Base-by-base conservation (phyloP, 306 rosid genomes). In the Herpetospermum pedunculosum region DNA sequence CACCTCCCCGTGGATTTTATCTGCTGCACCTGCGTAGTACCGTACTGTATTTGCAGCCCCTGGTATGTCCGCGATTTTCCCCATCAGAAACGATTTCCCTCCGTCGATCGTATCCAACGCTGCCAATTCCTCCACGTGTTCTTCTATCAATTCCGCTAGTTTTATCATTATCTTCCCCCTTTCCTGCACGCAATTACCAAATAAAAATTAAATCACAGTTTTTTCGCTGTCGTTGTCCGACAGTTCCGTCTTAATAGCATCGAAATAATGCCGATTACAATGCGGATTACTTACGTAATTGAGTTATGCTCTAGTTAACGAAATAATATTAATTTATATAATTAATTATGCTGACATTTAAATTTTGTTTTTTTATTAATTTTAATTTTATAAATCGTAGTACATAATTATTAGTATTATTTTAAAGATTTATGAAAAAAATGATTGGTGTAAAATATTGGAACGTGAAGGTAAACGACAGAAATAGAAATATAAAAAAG, bases 1-100 rank as follows among this genome's bases (percentile, higher is more conserved):
- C 0, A 86, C 91, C 47, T 86, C 82, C 1, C 98, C 98, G 3
- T 92, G 97, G 46, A 90, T 78, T 79, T 92, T 92, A 79, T 92
- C 98, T 1, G 96, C 98, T 28, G 96, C 96, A 8, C 98, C 98
- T 0, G 96, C 97, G 65, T 90, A 92, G 85, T 90, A 90, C 15
- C 93, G 89, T 4, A 92, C 10, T 0, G 19, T 67, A 2, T 37
- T n/a, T 40, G 88, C 87, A 16, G 52, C 79, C 5, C 3, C 13
- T 4, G 98, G 96, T 54, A 92, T 85, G 26, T 88, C 98, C 5
- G 15, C 0, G 15, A 57, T 29, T 76, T 88, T 90, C n/a, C 89
- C 68, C 1, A 2, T 0, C 35, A 26, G 21, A 70, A 78, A 90
- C 77, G 81, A 73, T 75, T 87, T 88, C 6, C 97, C 98, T 0